These are phyloP conservation scores for Carallia brachiata DNA, from an alignment of 345 rosid species.

Conservation along the genomic window DNA sequence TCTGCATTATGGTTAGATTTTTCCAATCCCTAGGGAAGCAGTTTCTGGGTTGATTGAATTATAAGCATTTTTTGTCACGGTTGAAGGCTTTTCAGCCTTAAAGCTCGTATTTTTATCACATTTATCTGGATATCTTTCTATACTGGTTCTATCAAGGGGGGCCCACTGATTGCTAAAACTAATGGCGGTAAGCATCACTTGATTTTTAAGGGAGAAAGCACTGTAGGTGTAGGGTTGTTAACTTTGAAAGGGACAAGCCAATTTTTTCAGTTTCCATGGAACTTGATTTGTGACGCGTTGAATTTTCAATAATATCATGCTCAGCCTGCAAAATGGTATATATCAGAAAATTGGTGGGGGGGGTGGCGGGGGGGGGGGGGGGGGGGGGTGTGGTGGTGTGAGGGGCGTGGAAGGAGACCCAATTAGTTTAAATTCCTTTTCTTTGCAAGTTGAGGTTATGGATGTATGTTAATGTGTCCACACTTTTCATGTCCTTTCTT, in stretches of 20 bases:
- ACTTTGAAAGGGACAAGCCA: conserved; percentile 41
- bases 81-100: not conserved
- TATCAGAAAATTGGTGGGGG: conserved; percentile 10
- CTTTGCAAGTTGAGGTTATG: conserved; percentile 63
- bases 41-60: not conserved
- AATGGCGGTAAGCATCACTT: conserved; percentile 37
- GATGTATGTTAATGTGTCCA: conserved; percentile 46
- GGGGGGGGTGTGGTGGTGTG: no score
- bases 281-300: conserved; percentile 9
- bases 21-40: conserved; percentile 7
- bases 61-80: not conserved
- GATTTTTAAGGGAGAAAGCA: conserved; percentile 2
- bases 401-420: conserved; percentile 22
- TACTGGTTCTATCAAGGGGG: not conserved
- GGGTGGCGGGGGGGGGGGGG: no score
- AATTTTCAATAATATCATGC: conserved; percentile 31
- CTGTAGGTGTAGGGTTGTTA: conserved; percentile 11
- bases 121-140: conserved; percentile 1
- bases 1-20: conserved; percentile 9
- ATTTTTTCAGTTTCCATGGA: conserved; percentile 7
- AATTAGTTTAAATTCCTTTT: conserved; percentile 21
- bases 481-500: conserved; percentile 44
- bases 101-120: not conserved
- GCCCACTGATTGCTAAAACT: conserved; percentile 36
- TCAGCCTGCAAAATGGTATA: conserved; percentile 8